Evolutionary conservation across 2,329 filamentous ascomycete species (phyloP), one percentile per base, ranked within the genome.

Genomic region (Cryoendolithus antarcticus): DNA sequence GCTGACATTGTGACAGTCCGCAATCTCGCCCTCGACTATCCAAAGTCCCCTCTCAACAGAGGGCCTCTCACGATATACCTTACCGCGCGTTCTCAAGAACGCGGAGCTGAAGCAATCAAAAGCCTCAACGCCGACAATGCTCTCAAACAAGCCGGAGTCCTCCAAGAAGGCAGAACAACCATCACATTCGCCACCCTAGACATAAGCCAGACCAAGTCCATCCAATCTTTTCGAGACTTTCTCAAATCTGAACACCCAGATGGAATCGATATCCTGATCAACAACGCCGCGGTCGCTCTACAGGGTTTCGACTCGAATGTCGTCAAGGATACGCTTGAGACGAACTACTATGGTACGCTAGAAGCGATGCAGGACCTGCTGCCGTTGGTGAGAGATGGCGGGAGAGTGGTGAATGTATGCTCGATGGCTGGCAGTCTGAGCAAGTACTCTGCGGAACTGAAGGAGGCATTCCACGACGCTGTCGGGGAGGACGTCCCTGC

Each of bases 331-430:
- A 74, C 71, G 0, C 54, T 74, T 3, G 53, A 60, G 13, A 65
- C 62, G 44, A 74, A 74, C 51, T 74, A 73, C 56, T 67, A 69
- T 52, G 65, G 64, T 49, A 71, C 69, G 3, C 55, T 74, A 9
- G 58, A 64, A 35, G 62, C 62, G 2, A 65, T 62, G 3, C 61
- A 62, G 31, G 45, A 57, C 6, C 59, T 73, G 41, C 56, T 74
- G 15, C 65, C 67, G 4, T 51, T 69, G 4, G 52, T 74, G 42
- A 63, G 62, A 32, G 46, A 59, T 5, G 52, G 54, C 4, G 68
- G 67, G 5, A 63, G 69, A 37, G 52, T 70, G 12, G 62, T 73
- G 21, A 74, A 74, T 44, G 60, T 74, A 2, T 63, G 63, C 3
- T 69, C 64, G 49, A 62, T 58, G 44, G 40, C 59, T 3, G 69